These are phyloP conservation scores for Phytophthora litchii DNA, from an alignment of 352 stramenopile species.

Conservation along the genomic window DNA sequence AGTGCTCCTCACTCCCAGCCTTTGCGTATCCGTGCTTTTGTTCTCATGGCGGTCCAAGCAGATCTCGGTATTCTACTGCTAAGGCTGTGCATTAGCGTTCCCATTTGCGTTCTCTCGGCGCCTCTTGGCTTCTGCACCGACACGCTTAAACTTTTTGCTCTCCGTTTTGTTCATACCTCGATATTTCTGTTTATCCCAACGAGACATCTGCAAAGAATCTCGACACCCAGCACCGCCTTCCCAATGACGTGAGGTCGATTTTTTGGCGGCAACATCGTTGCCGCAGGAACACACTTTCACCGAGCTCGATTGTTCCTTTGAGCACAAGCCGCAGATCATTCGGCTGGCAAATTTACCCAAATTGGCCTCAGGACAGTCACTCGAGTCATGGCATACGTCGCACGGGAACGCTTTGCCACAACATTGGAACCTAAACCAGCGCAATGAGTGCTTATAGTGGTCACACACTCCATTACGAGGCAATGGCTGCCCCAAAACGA, in stretches of 20 bases:
- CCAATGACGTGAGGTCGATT: conserved; percentile 61
- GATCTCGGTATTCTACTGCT: conserved; percentile 5
- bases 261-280: conserved; percentile 68
- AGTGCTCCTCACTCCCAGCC: not conserved
- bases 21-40: not conserved
- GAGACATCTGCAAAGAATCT: conserved; percentile 62
- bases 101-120: conserved; percentile 32
- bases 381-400: conserved; percentile 82
- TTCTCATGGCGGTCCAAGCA: not conserved
- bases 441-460: conserved; percentile 81
- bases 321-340: conserved; percentile 86
- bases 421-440: conserved; percentile 89
- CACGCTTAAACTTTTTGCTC: conserved; percentile 80
- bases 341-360: conserved; percentile 79
- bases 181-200: conserved; percentile 77
- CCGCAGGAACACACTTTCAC: conserved; percentile 80
- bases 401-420: conserved; percentile 83
- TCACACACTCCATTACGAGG: conserved; percentile 73
- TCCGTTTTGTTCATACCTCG: conserved; percentile 79
- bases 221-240: conserved; percentile 81
- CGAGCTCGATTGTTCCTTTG: conserved; percentile 77
- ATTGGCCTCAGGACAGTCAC: conserved; percentile 71
- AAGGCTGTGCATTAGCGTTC: conserved; percentile 24
- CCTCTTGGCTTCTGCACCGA: conserved; percentile 62
- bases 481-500: conserved; percentile 71